Evolutionary conservation across 2,329 filamentous ascomycete species (phyloP), one percentile per base, ranked within the genome.

Genomic region (Metarhizium robertsii): DNA sequence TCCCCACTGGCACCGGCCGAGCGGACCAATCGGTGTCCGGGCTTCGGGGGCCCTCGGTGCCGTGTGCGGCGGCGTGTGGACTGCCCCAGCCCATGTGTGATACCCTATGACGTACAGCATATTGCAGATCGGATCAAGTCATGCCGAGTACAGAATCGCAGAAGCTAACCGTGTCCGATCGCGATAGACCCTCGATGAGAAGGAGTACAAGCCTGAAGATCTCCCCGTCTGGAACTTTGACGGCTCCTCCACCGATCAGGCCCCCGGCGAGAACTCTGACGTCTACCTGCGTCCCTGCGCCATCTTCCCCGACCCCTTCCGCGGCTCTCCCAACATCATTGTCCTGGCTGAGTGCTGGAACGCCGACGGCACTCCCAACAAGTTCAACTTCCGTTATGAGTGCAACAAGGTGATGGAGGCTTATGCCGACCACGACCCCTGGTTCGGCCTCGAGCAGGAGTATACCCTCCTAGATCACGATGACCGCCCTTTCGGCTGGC

Each of bases 361-460:
- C 71, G 79, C 88, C 62, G 92, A 96, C 75, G 92, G 91, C 70
- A 90, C 85, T 60, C 94, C 94, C 75, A 99, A 97, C 86, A 92
- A 95, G 76, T 97, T 84, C 87, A 99, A 99, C 87, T 89, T 87
- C 86, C 90, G 94, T 65, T 88, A 96, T 72, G 92, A 97, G 69
- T 88, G 86, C 68, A 84, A 84, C 69, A 87, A 94, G 74, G 80
- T 96, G 66, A 95, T 97, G 90, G 85, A 94, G 74, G 81, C 85
- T 60, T 85, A 96, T 74, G 85, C 85, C 71, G 79, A 84, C 56
- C 86, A 92, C 67, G 80, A 88, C 71, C 92, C 94, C 69, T 97
- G 92, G 94, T 99, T 97, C 75, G 94, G 94, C 75, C 85, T 99
- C 18, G 92, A 96, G 73, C 92, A 97, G 73, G 92, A 97, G 75